These are phyloP conservation scores for Asterophora parasitica DNA, from an alignment of 768 basidiomycete genomes.

Conservation along the genomic window DNA sequence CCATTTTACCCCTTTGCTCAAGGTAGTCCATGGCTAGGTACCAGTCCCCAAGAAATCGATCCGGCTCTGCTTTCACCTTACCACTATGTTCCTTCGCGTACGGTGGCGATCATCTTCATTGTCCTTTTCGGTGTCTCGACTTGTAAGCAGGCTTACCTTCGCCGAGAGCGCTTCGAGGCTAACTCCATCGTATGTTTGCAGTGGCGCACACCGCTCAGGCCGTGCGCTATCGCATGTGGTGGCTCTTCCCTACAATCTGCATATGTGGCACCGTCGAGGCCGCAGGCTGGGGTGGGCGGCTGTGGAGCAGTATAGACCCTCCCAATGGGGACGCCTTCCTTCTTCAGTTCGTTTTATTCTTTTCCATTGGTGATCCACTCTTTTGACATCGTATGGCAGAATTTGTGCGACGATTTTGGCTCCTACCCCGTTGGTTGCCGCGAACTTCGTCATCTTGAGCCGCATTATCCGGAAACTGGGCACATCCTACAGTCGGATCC, in stretches of 20 bases:
- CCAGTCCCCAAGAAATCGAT: background rate
- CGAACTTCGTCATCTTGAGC: slow-evolving; percentile 51
- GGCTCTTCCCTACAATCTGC: slow-evolving; percentile 44
- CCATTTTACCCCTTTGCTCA: background rate
- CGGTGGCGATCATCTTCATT: slow-evolving; percentile 34
- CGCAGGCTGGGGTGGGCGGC: slow-evolving; percentile 50
- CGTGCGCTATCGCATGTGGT: slow-evolving; percentile 42
- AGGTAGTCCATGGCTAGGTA: background rate
- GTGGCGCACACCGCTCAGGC: slow-evolving; percentile 45
- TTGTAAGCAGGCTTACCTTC: slow-evolving; percentile 18
- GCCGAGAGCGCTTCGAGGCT: background rate
- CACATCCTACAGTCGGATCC: slow-evolving; percentile 43
- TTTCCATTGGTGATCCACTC: background rate
- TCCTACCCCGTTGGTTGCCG: slow-evolving; percentile 55
- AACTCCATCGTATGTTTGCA: slow-evolving; percentile 14
- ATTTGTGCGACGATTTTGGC: slow-evolving; percentile 43
- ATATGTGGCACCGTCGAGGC: slow-evolving; percentile 46
- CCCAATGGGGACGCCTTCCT: slow-evolving; percentile 24
- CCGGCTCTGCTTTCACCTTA: slow-evolving; percentile 19
- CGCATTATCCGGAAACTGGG: slow-evolving; percentile 41
- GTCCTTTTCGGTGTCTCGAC: slow-evolving; percentile 35
- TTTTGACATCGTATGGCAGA: slow-evolving; percentile 18
- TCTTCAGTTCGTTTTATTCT: slow-evolving; percentile 33
- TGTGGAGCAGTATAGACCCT: slow-evolving; percentile 42
- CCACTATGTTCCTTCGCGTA: slow-evolving; percentile 35